Conservation (phyloP, 1,284 basidiomycete species). For the Ustilago lituana region DNA sequence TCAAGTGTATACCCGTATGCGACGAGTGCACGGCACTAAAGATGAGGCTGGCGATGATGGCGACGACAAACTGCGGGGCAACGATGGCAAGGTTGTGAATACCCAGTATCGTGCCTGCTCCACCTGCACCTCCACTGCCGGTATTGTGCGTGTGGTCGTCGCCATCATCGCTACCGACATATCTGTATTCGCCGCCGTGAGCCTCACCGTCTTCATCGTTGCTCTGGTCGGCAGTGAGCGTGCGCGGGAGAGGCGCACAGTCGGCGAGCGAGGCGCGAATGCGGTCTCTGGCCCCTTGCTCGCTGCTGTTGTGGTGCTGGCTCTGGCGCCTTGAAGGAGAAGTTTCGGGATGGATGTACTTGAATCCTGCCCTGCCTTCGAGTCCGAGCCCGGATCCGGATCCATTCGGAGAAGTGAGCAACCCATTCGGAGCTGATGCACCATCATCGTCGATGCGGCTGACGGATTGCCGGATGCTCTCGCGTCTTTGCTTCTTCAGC, state of each 20-base stretch:
- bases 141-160: neutral
- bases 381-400: neutral
- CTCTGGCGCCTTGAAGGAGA: too few species aligned
- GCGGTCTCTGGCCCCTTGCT: slow-evolving; percentile 20
- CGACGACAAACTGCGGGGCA: slow-evolving; percentile 71
- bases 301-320: neutral
- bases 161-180: neutral
- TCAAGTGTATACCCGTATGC: slow-evolving; percentile 16
- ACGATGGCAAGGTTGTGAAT: slow-evolving; percentile 85
- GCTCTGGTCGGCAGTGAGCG: neutral
- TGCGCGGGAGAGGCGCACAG: slow-evolving; percentile 32
- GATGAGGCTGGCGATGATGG: slow-evolving; percentile 85
- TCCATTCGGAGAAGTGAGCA: slow-evolving; percentile 1
- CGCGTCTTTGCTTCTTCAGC: slow-evolving; percentile 12
- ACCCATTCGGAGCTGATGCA: neutral
- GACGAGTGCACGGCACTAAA: slow-evolving; percentile 72
- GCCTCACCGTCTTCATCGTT: neutral
- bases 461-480: slow-evolving; percentile 2
- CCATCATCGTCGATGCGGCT: neutral
- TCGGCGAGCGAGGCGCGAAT: slow-evolving; percentile 42
- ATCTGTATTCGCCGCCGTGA: neutral
- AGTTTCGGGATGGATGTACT: slow-evolving; percentile 20
- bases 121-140: too few species aligned
- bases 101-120: slow-evolving; percentile 91
- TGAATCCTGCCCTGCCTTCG: slow-evolving; percentile 6